These are phyloP conservation scores for Fusarium gaditjirri DNA, from an alignment of 2,329 filamentous ascomycete genomes.

Conservation along the genomic window DNA sequence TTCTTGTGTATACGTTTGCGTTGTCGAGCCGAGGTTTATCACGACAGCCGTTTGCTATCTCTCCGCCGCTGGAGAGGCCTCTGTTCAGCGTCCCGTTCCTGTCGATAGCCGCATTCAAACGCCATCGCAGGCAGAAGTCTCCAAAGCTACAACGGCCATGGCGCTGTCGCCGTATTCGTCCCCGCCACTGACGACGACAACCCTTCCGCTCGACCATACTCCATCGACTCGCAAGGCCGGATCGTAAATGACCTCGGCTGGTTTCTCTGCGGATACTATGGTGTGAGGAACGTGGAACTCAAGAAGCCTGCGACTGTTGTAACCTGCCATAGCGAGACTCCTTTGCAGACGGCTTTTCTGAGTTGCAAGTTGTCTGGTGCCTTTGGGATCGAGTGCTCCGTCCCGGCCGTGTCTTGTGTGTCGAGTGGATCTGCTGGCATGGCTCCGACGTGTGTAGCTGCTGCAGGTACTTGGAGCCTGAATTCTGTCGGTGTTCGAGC, in stretches of 20 bases:
- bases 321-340: neutral
- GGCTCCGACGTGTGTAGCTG: neutral
- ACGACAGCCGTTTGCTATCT: neutral
- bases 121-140: neutral
- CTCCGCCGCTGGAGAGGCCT: neutral
- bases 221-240: neutral
- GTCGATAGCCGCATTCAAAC: neutral
- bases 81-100: fast-evolving
- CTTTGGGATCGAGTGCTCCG: neutral
- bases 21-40: fast-evolving
- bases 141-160: neutral
- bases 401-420: neutral
- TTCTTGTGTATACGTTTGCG: constrained; percentile 2
- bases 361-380: neutral
- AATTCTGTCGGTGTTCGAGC: neutral
- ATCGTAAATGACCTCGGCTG: neutral
- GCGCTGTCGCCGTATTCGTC: neutral
- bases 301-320: neutral
- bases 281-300: fast-evolving
- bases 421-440: neutral
- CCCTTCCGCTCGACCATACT: neutral
- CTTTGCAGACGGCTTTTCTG: neutral
- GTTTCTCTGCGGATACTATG: neutral
- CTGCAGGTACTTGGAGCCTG: neutral
- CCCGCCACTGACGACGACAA: neutral